A percentile compares a stretch with the other conserved stretches of the same genome.
These are phyloP conservation scores for Triticum dicoccoides DNA, from an alignment of 176 grass and related monocot genomes.

Conservation along the genomic window DNA sequence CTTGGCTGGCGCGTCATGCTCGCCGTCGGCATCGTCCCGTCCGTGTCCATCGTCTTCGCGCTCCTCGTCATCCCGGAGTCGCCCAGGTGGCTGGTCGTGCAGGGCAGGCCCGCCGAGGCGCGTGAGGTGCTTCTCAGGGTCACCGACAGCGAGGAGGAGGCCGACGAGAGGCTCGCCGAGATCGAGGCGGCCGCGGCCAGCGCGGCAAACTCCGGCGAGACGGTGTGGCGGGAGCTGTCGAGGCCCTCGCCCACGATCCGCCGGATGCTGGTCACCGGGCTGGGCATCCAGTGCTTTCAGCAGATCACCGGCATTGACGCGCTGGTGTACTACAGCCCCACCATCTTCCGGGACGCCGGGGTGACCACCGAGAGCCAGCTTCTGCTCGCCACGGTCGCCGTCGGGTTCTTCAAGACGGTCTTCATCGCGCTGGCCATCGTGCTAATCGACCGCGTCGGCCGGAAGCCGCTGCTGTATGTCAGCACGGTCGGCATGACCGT, in stretches of 20 bases:
- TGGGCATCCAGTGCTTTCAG: slow-evolving; percentile 69
- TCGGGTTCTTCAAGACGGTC: slow-evolving; percentile 55
- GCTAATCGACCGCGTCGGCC: slow-evolving; percentile 58
- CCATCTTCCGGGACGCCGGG: slow-evolving; percentile 53
- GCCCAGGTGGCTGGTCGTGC: slow-evolving; percentile 73
- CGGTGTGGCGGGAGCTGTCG: slow-evolving; percentile 67
- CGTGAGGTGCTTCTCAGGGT: slow-evolving; percentile 53
- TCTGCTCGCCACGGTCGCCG: slow-evolving; percentile 59
- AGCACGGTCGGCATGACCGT: slow-evolving; percentile 65
- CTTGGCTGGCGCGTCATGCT: slow-evolving; percentile 65
- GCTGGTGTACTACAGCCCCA: slow-evolving; percentile 68
- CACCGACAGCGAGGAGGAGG: slow-evolving; percentile 53
- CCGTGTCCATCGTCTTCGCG: slow-evolving; percentile 56
- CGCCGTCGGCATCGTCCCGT: slow-evolving; percentile 61
- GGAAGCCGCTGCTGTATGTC: slow-evolving; percentile 57
- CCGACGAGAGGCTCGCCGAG: slow-evolving; percentile 49
- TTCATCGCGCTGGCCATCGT: slow-evolving; percentile 67
- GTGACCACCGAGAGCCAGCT: slow-evolving; percentile 64
- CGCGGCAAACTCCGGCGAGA: slow-evolving; percentile 7
- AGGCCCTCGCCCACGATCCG: slow-evolving; percentile 50
- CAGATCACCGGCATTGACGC: slow-evolving; percentile 71
- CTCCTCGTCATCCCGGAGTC: slow-evolving; percentile 73
- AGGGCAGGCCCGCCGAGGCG: slow-evolving; percentile 31
- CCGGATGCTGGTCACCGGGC: slow-evolving; percentile 56
- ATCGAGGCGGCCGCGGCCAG: slow-evolving; percentile 58